Evolutionary conservation across 2,329 filamentous ascomycete species (phyloP).

Genomic region (Penicillium hordei): DNA sequence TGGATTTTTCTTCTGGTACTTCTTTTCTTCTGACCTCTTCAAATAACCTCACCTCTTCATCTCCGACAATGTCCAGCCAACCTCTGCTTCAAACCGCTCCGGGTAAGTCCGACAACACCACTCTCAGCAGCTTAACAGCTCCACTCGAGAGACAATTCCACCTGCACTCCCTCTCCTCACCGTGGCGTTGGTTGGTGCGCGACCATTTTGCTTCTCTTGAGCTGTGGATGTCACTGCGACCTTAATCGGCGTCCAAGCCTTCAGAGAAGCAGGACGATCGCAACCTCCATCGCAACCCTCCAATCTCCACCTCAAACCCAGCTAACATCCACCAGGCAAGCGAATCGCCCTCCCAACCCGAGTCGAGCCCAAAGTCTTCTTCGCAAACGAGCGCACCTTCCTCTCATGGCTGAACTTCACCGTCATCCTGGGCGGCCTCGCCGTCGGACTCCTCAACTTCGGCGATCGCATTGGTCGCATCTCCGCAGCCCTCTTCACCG

Average conservation of each 20-base stretch:
- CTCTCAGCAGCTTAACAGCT: not conserved
- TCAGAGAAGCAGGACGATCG: not conserved
- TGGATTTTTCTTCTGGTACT: not conserved
- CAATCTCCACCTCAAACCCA: not conserved
- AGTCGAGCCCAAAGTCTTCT: conserved; percentile 99
- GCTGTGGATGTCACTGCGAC: too few relatives aligned
- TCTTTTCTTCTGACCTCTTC: conserved; percentile 1
- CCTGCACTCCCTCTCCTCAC: not conserved
- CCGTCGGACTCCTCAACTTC: conserved; percentile 97
- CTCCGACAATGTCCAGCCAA: conserved; percentile 79
- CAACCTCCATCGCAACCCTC: not conserved
- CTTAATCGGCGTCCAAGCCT: too few relatives aligned
- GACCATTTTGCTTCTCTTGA: not conserved
- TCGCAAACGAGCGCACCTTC: conserved; percentile 99
- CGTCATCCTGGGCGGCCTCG: conserved; percentile 93
- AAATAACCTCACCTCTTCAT: conserved; percentile 12
- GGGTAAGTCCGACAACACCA: conserved; percentile 56
- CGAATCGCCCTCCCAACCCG: conserved; percentile 96
- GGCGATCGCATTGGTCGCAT: conserved; percentile 93
- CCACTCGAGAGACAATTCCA: not conserved
- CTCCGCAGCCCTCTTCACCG: conserved; percentile 87
- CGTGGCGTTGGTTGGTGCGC: not conserved
- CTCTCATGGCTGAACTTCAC: conserved; percentile 99
- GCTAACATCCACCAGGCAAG: conserved; percentile 66
- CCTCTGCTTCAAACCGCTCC: conserved; percentile 92